Conservation (phyloP, 257 asterid species). For the Anisodus tanguticus region DNA sequence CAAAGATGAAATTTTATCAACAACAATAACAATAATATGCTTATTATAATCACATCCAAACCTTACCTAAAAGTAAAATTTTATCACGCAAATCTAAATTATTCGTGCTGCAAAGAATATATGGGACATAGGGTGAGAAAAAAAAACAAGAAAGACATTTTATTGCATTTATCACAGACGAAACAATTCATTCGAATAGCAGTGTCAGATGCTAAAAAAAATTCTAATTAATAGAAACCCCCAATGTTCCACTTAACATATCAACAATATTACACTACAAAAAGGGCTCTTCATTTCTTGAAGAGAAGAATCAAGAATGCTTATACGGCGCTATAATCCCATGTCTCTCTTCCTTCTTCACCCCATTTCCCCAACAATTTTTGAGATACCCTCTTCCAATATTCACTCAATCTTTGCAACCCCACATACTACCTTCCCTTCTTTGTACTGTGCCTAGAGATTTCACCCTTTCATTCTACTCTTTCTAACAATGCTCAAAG, state of each 20-base stretch:
- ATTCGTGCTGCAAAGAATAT: too few relatives aligned
- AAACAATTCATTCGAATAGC: too few relatives aligned
- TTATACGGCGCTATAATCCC: slow-evolving; percentile 48
- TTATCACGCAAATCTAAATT: too few relatives aligned
- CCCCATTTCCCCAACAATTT: slow-evolving; percentile 39
- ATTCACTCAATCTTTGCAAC: slow-evolving; percentile 32
- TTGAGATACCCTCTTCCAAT: slow-evolving; percentile 28
- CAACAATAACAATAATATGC: too few relatives aligned
- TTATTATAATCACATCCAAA: too few relatives aligned
- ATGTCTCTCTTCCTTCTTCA: slow-evolving; percentile 29
- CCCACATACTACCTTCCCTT: slow-evolving; percentile 34
- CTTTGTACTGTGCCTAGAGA: slow-evolving; percentile 26
- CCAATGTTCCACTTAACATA: background rate
- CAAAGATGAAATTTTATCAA: too few relatives aligned
- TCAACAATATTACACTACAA: background rate
- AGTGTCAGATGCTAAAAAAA: background rate
- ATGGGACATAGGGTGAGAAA: too few relatives aligned
- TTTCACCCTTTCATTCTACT: background rate
- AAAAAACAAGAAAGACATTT: too few relatives aligned
- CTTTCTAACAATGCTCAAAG: slow-evolving; percentile 26
- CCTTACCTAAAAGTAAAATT: too few relatives aligned
- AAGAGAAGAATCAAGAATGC: slow-evolving; percentile 36
- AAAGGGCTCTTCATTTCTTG: background rate
- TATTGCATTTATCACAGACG: too few relatives aligned
- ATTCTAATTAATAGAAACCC: background rate